Evolutionary conservation across 768 basidiomycete species (phyloP), one percentile per base, ranked within the genome.

Genomic region (Boletus vermiculosoides): DNA sequence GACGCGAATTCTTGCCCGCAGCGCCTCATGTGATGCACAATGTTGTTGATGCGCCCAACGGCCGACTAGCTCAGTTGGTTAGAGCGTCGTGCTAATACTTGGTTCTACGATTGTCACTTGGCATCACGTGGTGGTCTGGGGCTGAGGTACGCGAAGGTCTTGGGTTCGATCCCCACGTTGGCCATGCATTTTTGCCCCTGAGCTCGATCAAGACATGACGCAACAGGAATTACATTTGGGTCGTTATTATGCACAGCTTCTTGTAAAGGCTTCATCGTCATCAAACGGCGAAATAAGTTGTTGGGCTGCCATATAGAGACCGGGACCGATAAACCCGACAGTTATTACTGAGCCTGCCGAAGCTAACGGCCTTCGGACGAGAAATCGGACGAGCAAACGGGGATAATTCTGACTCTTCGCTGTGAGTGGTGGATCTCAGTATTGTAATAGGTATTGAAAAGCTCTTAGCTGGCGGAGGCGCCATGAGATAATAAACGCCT

Each of bases 11-110:
- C n/a, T n/a, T n/a, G n/a, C n/a, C n/a, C n/a, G n/a, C n/a, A n/a
- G n/a, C 30, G 15, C 28, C 28, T 0, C 6, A 47, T 47, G 45
- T 5, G 8, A 2, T 8, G 28, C 2, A 1, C 4, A 22, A 11
- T 23, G 15, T 0, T 0, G 0, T 4, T 7, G n/a, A 18, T 2
- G 11, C n/a, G 20, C 4, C n/a, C 25, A 28, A 48, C 0, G 87
- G 87, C 87, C 86, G 87, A 83, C 85, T 90, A 88, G 88, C 88
- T 90, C 88, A 90, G 88, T 78, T 89, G 88, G 88, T 90, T 89
- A 89, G 88, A 89, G 88, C 87, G 87, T 88, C 83, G 87, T 87
- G 84, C 87, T 89, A 88, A 66, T 72, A 71, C 61, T 59, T 54
- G 8, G 52, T 34, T 39, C 13, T 1, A 4, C 20, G 54, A 33